Base-by-base conservation (phyloP, 495 filamentous ascomycete genomes). In the Penicillium waksmanii region DNA sequence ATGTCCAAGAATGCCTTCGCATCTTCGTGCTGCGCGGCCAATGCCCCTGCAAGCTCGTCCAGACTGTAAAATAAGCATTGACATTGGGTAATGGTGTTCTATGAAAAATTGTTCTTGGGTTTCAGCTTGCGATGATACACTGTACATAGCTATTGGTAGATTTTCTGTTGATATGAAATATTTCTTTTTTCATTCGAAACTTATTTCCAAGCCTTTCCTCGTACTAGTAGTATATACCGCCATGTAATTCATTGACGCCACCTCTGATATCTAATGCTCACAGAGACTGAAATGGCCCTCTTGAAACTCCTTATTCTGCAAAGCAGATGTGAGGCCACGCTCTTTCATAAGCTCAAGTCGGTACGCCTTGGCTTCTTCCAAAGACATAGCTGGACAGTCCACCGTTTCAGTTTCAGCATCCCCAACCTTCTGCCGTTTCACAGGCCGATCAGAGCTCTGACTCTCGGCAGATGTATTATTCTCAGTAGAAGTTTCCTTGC, bases 271-370 rank as follows among this genome's bases (percentile, higher is more conserved):
- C 55, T 46, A 74, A 51, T 74, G 69, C 46, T 70, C 69, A 55
- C 69, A 74, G 6, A 74, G 55, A 13, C 7, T 49, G 21, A 72
- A 72, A 0, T 34, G 15, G 2, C 65, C 65, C 7, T 1, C 49
- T 13, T 64, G 62, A 64, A 70, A 73, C 2, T 51, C 10, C 1
- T 64, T 5, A 27, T 69, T 68, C 2, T 63, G 36, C 17, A 54
- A 12, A 11, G 53, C 49, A 5, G 55, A 46, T 40, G 23, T 61
- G 3, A 49, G 42, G 23, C 64, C 71, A 19, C 81, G 70, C 58
- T 81, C 80, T 11, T 75, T 52, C 79, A 85, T 85, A n/a, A 87
- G 62, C 65, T 76, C 55, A 15, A 77, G 42, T 50, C 80, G 61
- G 50, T 83, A 75, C 40, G 69, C 55, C 49, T 73, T 75, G 11